Evolutionary conservation across 345 rosid genomes (phyloP).

Genomic region (Arabidopsis suecica): DNA sequence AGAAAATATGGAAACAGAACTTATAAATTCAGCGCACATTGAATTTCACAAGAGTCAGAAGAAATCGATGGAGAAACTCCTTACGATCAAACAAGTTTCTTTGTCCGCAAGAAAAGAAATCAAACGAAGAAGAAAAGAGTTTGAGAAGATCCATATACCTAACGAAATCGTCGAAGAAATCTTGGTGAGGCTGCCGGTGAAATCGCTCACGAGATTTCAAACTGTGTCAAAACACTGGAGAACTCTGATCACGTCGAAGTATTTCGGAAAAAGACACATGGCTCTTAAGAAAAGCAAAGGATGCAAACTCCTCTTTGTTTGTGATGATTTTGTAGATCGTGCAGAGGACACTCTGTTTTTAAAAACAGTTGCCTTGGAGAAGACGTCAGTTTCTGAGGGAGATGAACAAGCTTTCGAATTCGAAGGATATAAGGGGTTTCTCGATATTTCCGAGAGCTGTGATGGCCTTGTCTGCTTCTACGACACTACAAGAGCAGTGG

Average conservation of each 20-base stretch:
- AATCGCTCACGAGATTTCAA: constrained; percentile 14
- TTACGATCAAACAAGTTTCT: not conserved
- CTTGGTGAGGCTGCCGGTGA: constrained; percentile 6
- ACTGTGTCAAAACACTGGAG: constrained; percentile 14
- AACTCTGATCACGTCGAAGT: not conserved
- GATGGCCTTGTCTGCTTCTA: constrained; percentile 27
- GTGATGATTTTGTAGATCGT: not conserved
- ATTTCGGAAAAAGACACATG: not conserved
- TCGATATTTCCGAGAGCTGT: not conserved
- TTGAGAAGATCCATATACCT: not conserved
- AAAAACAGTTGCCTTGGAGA: not conserved
- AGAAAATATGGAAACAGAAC: no score
- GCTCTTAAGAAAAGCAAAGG: constrained; percentile 7
- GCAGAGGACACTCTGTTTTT: not conserved
- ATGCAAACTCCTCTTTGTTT: not conserved
- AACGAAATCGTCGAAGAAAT: constrained; percentile 18
- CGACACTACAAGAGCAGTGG: not conserved
- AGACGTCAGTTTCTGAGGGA: not conserved
- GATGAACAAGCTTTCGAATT: not conserved
- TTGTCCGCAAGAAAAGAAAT: not conserved
- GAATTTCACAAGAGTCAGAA: not conserved
- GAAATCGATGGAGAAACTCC: not conserved
- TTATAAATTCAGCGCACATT: not conserved
- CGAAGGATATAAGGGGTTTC: not conserved
- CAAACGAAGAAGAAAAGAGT: constrained; percentile 20